Percentiles rank a stretch among this genome's conserved stretches.
These are phyloP conservation scores for Colletotrichum melonis DNA, from an alignment of 2,329 filamentous ascomycete species.

Conservation along the genomic window DNA sequence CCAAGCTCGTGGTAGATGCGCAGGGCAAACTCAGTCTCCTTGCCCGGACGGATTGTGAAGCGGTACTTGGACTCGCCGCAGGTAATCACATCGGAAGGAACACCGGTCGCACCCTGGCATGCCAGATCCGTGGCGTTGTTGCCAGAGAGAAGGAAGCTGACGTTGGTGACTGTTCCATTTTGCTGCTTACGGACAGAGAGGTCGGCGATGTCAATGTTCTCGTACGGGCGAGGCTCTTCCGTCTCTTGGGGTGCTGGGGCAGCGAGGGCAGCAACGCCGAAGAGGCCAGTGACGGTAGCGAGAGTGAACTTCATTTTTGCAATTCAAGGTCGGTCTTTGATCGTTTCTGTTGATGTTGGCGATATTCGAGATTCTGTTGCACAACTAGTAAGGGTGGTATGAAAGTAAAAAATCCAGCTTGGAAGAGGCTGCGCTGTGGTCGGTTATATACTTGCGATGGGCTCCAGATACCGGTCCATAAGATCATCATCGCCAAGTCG, in stretches of 20 bases:
- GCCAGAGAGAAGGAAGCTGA: constrained; percentile 40
- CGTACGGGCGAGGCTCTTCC: constrained; percentile 14
- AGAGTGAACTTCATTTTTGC: constrained; percentile 41
- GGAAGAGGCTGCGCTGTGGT: background rate
- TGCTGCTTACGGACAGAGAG: constrained; percentile 40
- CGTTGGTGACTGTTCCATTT: constrained; percentile 31
- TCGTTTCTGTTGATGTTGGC: no score
- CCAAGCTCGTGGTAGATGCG: constrained; percentile 40
- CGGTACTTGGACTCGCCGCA: constrained; percentile 44
- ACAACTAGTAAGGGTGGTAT: background rate
- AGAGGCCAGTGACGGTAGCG: constrained; percentile 34
- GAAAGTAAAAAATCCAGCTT: background rate
- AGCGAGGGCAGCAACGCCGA: constrained; percentile 38
- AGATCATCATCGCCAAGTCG: constrained; percentile 13
- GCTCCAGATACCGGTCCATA: background rate
- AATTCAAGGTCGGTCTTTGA: background rate
- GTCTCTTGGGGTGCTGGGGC: constrained; percentile 26
- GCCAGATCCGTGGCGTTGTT: constrained; percentile 32
- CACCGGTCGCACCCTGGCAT: constrained; percentile 30
- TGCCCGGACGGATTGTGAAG: constrained; percentile 40
- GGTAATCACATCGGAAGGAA: constrained; percentile 39
- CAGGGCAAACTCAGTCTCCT: constrained; percentile 36
- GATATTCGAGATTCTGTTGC: background rate
- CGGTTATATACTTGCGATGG: background rate
- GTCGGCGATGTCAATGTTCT: constrained; percentile 41